phyloP scores from a whole-genome alignment of 225 moss, liverwort and hornwort species.

The Marchantia paleacea region DNA sequence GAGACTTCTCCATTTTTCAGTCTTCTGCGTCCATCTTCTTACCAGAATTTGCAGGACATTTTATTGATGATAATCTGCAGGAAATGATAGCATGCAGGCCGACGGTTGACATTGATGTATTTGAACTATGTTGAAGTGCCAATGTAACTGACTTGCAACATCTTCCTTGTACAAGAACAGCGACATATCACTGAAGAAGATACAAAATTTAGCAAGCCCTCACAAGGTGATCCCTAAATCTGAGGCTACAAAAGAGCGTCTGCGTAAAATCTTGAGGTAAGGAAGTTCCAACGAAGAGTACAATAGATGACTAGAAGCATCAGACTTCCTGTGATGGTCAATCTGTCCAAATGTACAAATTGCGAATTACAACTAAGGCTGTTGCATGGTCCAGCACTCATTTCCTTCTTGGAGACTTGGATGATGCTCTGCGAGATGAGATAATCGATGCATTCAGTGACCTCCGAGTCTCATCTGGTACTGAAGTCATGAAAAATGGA shows the following conservation, averaged over 20 bases:
- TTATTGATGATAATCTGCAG: not conserved
- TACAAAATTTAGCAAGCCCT: conserved; percentile 29
- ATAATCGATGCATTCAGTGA: conserved; percentile 87
- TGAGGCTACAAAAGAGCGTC: conserved; percentile 72
- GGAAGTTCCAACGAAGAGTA: not conserved
- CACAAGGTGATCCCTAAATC: conserved; percentile 74
- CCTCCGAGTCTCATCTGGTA: conserved; percentile 61
- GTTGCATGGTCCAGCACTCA: conserved; percentile 48
- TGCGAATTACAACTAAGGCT: not conserved
- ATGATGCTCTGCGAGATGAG: conserved; percentile 77
- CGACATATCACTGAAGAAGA: conserved; percentile 63
- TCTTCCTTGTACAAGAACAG: conserved; percentile 31
- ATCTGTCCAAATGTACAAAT: not conserved
- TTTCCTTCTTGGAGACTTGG: conserved; percentile 79
- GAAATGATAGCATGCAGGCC: too few relatives aligned
- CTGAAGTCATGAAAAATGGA: conserved; percentile 78
- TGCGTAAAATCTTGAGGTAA: conserved; percentile 80
- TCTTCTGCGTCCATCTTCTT: not conserved
- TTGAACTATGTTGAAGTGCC: too few relatives aligned
- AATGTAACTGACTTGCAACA: not conserved
- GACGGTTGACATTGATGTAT: too few relatives aligned
- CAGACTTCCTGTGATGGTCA: not conserved
- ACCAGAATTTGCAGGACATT: not conserved
- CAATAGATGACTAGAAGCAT: too few relatives aligned
- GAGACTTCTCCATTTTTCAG: not conserved